A percentile compares a stretch with the other conserved stretches of the same genome.
Conservation (phyloP, 164 flowering plant species). For the Saururus chinensis region DNA sequence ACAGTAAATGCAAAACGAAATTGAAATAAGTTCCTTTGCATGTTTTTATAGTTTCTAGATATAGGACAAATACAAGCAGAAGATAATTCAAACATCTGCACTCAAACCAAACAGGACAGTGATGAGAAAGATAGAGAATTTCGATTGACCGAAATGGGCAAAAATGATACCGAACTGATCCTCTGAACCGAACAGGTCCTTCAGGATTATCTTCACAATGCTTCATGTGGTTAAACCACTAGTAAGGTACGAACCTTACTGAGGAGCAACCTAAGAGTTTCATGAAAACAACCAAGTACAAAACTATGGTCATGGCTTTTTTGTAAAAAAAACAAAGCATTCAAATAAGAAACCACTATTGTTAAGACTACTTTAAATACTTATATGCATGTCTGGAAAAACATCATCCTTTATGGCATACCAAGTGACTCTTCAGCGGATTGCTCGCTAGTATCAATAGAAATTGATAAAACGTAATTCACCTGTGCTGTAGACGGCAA, state of each 20-base stretch:
- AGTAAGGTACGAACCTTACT: slow-evolving; percentile 83
- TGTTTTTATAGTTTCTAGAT: too few species aligned
- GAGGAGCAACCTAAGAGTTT: slow-evolving; percentile 77
- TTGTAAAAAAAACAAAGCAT: background rate
- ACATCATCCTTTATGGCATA: background rate
- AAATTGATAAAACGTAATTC: background rate
- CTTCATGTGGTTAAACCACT: slow-evolving; percentile 65
- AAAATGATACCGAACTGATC: slow-evolving; percentile 66
- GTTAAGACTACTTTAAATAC: too few species aligned
- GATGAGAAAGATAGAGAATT: background rate
- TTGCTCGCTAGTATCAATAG: background rate
- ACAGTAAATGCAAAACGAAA: too few species aligned
- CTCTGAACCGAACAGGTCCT: slow-evolving; percentile 58
- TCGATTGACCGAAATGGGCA: slow-evolving; percentile 60
- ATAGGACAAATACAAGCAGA: too few species aligned
- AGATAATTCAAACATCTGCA: too few species aligned
- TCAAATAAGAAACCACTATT: too few species aligned
- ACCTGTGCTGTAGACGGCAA: slow-evolving; percentile 99
- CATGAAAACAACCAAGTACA: background rate
- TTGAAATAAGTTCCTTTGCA: too few species aligned
- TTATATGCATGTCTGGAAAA: too few species aligned
- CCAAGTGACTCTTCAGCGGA: background rate
- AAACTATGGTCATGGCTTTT: background rate
- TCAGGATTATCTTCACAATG: slow-evolving; percentile 50
- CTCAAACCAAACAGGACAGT: too few species aligned